Base-by-base conservation (phyloP, 1,284 basidiomycete genomes). In the Cerioporus squamosus region DNA sequence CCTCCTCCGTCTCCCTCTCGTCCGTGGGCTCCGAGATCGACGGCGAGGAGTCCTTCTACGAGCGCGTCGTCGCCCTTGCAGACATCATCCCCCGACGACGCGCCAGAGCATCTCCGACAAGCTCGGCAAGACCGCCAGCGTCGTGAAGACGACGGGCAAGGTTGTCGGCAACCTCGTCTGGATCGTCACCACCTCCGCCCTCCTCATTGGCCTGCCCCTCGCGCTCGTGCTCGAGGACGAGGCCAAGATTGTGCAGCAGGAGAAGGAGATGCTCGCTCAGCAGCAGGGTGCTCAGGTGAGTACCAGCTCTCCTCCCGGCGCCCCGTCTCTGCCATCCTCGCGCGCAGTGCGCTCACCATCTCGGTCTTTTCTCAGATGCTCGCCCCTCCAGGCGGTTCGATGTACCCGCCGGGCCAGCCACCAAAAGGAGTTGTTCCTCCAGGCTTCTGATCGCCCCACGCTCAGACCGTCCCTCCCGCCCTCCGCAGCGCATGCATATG, bases 151-250 rank as follows among this genome's bases (percentile, higher is more conserved):
- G 47, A 81, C 86, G 8, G 81, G 85, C 45, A 93, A 88, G 75
- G 69, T 92, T 46, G 83, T 88, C 24, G 97, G 97, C 18, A 95
- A 92, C 72, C 77, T 96, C 70, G 91, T 95, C 52, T 99, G 97
- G 97, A 85, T 98, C 64, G 81, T 97, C 71, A 97, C 94, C 57
- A 99, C 97, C 17, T 94, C 90, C 47, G 95, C 95, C 1, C 81
- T 99, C 49, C 85, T 99, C 59, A 90, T 99, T 49, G 97, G 94
- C 7, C 82, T 99, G 49, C 97, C 97, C 26, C 83, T 98, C 65
- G 95, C 95, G 2, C 82, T 99, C 65, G 91, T 90, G 56, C 83
- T 98, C 64, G 97, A 99, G 77, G 97, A 97, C 76, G 97, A 99
- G 79, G 91, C 92, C 51, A 94, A 95, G 77, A 86, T 97, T 60